Evolutionary conservation across 129 eudicot genomes (phyloP), one percentile per base, ranked within the genome.

Genomic region (Smallanthus sonchifolius): DNA sequence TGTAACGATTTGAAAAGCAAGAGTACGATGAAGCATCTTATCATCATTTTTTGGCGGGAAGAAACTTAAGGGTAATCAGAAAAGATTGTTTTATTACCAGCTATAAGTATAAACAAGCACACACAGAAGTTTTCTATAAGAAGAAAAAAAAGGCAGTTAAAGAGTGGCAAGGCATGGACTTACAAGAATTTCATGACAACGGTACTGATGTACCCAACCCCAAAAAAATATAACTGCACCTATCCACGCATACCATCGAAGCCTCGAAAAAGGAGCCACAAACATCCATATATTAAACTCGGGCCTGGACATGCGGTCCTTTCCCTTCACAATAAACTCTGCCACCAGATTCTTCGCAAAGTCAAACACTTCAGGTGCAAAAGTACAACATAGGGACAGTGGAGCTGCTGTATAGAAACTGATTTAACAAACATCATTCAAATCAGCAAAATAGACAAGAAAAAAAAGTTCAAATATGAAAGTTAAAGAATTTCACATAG

Each of bases 341-440:
- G 72, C 75, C 60, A 84, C 67, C 73, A 77, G 66, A 69, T 79
- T 77, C 67, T 72, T 81, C 36, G 74, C 75, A 83, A 62, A 87
- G 36, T 78, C 74, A 72, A 83, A 84, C 66, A 86, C 85, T 64
- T 94, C 93, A 35, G 95, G 83, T 35, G 88, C 88, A 84, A 62
- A 79, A 36, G 74, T 77, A 83, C 89, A 90, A 78, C 97, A 95
- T 19, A 95, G 88, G 17, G 99, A 95, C 65, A 95, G 79, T 71
- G 97, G 97, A 66, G 96, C 99, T 43, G 96, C 97, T 70, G 96
- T 85, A 75, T 95, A 91, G 72, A 86, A 91, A 65, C 97, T 91
- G 54, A 67, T 57, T 67, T 74, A 65, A 81, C 68, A 66, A 66
- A 66, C 10, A 66, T 43, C 4, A 42, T 7, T 66, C 15, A 6